Base-by-base conservation (phyloP, 2,329 filamentous ascomycete genomes). In the Aspergillus carbonarius region DNA sequence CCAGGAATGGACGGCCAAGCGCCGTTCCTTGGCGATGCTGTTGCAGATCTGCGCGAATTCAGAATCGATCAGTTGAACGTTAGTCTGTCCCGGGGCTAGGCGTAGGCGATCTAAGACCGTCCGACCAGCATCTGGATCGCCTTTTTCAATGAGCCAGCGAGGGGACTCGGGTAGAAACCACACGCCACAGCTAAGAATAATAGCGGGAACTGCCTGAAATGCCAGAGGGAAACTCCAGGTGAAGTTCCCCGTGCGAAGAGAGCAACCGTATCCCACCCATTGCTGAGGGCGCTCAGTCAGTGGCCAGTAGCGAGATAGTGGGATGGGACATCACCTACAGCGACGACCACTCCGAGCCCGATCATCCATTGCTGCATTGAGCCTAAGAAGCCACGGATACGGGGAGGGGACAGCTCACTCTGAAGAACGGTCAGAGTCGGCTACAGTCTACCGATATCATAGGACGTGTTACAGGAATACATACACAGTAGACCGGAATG, bases 211-310 rank as follows among this genome's bases (percentile, higher is more conserved):
- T n/a, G 72, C 74, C 62, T 74, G 70, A 9, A 74, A 66, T 6
- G 66, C 69, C 1, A 74, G 61, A 0, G 72, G 71, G 35, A 76
- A 73, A n/a, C 73, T 67, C 73, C 73, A 75, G 56, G 69, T 66
- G 37, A 75, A 72, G 37, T 66, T 60, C 17, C 62, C 66, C 2
- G 59, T 60, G 20, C 68, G 68, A 18, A 75, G 72, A 9, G 76
- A 75, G 52, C 72, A 76, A 2, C 76, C 76, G 58, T 82, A 83
- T n/a, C 81, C 81, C 20, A 82, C 72, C 81, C 81, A 76, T 67
- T 79, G 76, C 65, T 77, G 67, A 27, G 70, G 65, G 61, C 66
- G 71, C 20, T 32, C 65, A 23, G 48, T 52, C 13, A 44, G 37
- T 17, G 4, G 18, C n/a, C 7, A n/a, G 25, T 20, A 13, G 39